Evolutionary conservation across 2,329 filamentous ascomycete species (phyloP), one percentile per base, ranked within the genome.

Genomic region (Falciphora oryzae): DNA sequence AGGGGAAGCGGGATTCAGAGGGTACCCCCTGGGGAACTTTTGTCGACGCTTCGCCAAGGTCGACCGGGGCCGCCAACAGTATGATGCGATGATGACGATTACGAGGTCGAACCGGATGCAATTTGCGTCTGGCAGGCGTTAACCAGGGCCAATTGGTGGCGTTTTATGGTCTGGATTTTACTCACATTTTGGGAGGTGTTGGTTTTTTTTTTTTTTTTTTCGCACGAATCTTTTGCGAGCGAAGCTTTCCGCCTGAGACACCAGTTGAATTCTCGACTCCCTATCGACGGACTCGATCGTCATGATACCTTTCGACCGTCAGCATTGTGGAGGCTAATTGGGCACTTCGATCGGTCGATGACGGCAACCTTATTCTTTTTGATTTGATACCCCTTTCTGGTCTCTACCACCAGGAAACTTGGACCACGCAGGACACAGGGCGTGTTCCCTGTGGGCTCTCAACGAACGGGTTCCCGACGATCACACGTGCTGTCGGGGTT

Each of bases 11-110:
- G 84, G 63, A 84, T 88, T 68, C 79, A 81, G 68, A 78, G 85
- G 67, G 82, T 89, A 66, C 86, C 86, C 16, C 87, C 87, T 3
- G 80, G 83, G 63, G 83, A 89, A 73, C 79, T 87, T 53, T 76
- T 87, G 10, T 81, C 85, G 70, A 83, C 80, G 25, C 73, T 87
- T 22, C 78, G 79, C 59, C 80, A 80, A 66, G 78, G 78, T 38
- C 76, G 79, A 65, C 72, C 79, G 18, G 81, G 80, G 22, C 80
- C 78, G 38, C 84, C 84, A 35, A 80, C 79, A 18, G 80, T 87
- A 62, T 86, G 73, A 81, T 31, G 28, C 35, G 38, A 32, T 44
- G 29, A 53, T 25, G 44, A 53, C n/a, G 44, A 53, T 25, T 53
- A 53, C 44, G 59, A 44, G 22, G 44, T 22, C 4, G 11, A 27